Base-by-base conservation (phyloP, 169 alveolate species). In the Cryptosporidium sp. region DNA sequence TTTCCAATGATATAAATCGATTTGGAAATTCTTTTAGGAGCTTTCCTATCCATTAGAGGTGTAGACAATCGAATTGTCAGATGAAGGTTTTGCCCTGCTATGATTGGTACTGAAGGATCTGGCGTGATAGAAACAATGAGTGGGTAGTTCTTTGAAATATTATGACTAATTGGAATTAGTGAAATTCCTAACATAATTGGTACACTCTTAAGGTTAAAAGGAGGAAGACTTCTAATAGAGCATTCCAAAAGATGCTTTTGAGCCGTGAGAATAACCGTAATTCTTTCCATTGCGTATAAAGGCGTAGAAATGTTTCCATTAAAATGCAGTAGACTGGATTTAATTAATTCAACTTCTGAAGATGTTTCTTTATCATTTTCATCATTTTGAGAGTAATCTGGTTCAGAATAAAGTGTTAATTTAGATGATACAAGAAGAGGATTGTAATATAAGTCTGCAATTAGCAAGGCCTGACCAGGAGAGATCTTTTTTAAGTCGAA, bases 71-170 rank as follows among this genome's bases (percentile, higher is more conserved):
- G 33, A 48, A 80, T 80, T 7, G 75, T 37, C 14, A 80, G 31
- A 29, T 80, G 86, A 16, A 85, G 73, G 31, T 92, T 92, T 42
- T 92, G 94, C 16, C 94, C 94, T 14, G 86, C 67, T 53, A 85
- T 44, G 23, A 92, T 84, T 37, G 93, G 93, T 48, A 92, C 87
- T 23, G 93, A 84, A n/a, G 92, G 93, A 60, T 92, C 93, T 21
- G 94, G 94, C 61, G 87, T 85, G 37, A 92, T 31, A 10, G 91
- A 86, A 51, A 92, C 71, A 1, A 92, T 91, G n/a, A 85, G 48
- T 10, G 93, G 92, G 69, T 85, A 65, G 35, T 10, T 75, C 23
- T 60, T 60, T 31, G 62, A 60, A 10, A 31, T 45, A 18, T 52
- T 51, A 31, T 80, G 62, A 62, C 26, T 39, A 26, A 80, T 61